phyloP scores from a whole-genome alignment of 176 grass and related monocot species.

The Thinopyrum elongatum region DNA sequence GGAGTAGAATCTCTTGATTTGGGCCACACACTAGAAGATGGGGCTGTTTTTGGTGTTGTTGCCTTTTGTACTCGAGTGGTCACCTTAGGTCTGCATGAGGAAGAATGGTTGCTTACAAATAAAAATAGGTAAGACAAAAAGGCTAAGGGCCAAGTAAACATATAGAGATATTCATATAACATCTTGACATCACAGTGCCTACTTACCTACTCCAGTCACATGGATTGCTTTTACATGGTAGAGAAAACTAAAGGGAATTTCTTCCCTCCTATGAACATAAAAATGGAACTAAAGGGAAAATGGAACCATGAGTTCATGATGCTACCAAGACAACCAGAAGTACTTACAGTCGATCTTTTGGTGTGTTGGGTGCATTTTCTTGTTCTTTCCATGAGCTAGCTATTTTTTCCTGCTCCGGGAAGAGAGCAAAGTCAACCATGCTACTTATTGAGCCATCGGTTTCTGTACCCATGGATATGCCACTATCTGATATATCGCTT shows the following conservation, averaged over 20 bases:
- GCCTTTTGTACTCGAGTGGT: constrained; percentile 49
- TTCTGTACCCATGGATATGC: constrained; percentile 78
- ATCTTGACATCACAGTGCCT: background rate
- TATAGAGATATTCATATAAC: background rate
- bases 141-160: background rate
- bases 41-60: constrained; percentile 36
- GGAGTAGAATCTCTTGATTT: constrained; percentile 64
- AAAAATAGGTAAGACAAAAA: background rate
- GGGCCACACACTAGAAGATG: constrained; percentile 45
- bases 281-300: background rate
- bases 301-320: constrained; percentile 1
- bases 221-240: background rate
- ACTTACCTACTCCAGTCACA: background rate
- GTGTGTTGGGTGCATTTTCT: constrained; percentile 13
- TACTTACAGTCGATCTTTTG: constrained; percentile 58
- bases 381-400: constrained; percentile 37
- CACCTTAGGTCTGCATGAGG: constrained; percentile 46
- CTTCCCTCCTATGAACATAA: background rate
- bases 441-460: constrained; percentile 72
- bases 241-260: background rate
- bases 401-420: constrained; percentile 49
- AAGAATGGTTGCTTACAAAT: constrained; percentile 1
- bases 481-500: constrained; percentile 87
- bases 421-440: constrained; percentile 42
- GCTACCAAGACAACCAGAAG: background rate